phyloP scores from a whole-genome alignment of 805 yeast genomes.

The Osmozyma mogii region DNA sequence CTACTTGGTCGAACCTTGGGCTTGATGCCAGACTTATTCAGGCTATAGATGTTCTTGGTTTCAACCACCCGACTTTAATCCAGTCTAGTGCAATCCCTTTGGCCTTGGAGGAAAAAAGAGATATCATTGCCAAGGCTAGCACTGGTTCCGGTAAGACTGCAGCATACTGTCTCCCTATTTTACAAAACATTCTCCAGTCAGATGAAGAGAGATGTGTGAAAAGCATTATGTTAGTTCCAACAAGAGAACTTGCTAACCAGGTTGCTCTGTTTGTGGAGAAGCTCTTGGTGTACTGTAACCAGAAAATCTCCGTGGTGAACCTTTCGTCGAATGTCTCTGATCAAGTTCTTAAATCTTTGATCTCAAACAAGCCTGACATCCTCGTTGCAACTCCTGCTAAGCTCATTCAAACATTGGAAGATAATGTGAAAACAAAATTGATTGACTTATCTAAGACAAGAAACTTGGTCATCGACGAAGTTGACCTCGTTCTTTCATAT shows the following conservation, averaged over 20 bases:
- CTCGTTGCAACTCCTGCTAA: slow-evolving; percentile 84
- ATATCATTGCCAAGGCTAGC: slow-evolving; percentile 86
- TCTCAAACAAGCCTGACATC: slow-evolving; percentile 71
- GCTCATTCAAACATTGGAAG: slow-evolving; percentile 47
- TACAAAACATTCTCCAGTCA: slow-evolving; percentile 48
- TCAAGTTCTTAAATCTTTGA: slow-evolving; percentile 60
- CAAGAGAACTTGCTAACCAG: slow-evolving; percentile 86
- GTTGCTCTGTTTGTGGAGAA: slow-evolving; percentile 64
- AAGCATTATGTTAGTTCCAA: slow-evolving; percentile 81
- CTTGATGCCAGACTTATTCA: slow-evolving; percentile 79
- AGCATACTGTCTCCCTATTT: slow-evolving; percentile 80
- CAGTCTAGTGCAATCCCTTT: slow-evolving; percentile 90
- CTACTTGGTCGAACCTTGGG: slow-evolving; percentile 66
- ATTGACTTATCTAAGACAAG: slow-evolving; percentile 50
- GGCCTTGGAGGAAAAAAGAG: slow-evolving; percentile 84
- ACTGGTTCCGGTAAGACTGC: slow-evolving; percentile 97
- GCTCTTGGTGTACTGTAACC: slow-evolving; percentile 64
- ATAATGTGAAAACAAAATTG: slow-evolving; percentile 21
- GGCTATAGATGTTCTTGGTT: slow-evolving; percentile 75
- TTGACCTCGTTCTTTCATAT: slow-evolving; percentile 80
- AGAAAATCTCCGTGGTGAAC: slow-evolving; percentile 56
- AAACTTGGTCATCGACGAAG: slow-evolving; percentile 87
- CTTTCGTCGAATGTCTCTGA: slow-evolving; percentile 60
- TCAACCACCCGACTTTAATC: slow-evolving; percentile 78
- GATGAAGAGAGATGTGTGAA: slow-evolving; percentile 13